Evolutionary conservation across 148 eudicot genomes (phyloP).

Genomic region (Talinum fruticosum): DNA sequence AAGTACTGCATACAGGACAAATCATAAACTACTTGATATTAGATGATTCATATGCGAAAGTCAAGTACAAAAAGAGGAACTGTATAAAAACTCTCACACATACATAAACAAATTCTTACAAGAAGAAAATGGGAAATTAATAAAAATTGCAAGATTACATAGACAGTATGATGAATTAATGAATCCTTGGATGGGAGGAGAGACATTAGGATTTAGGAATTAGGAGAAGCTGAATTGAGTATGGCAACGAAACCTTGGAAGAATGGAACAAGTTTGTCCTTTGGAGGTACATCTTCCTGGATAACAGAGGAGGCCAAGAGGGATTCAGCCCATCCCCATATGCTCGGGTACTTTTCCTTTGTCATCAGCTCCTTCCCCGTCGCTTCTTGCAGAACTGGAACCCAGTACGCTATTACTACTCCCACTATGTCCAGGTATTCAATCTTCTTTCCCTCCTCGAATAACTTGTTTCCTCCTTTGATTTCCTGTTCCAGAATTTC

Average conservation of each 20-base stretch:
- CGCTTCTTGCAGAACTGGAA: constrained; percentile 17
- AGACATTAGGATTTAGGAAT: too few species aligned
- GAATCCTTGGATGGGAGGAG: too few species aligned
- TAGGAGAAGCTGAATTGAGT: too few species aligned
- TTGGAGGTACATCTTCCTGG: constrained; percentile 11
- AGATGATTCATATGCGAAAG: too few species aligned
- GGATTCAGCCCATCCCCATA: constrained; percentile 16
- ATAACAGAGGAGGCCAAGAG: constrained; percentile 9
- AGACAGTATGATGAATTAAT: too few species aligned
- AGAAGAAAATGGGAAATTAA: too few species aligned
- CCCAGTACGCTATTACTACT: constrained; percentile 13
- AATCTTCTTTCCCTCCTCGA: constrained; percentile 22
- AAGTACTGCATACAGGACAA: too few species aligned
- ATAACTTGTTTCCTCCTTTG: constrained; percentile 21
- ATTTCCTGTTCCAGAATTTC: constrained; percentile 19
- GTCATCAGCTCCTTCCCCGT: background rate
- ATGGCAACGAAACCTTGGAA: constrained; percentile 6
- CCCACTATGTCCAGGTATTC: constrained; percentile 27
- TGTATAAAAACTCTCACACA: too few species aligned
- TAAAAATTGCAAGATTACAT: too few species aligned
- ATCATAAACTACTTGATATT: too few species aligned
- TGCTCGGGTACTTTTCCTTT: constrained; percentile 1
- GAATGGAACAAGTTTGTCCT: constrained; percentile 3
- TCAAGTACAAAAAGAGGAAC: too few species aligned
- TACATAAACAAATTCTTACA: too few species aligned